Conservation (phyloP, 1,139 yeast species). For the Protomyces inundatus region DNA sequence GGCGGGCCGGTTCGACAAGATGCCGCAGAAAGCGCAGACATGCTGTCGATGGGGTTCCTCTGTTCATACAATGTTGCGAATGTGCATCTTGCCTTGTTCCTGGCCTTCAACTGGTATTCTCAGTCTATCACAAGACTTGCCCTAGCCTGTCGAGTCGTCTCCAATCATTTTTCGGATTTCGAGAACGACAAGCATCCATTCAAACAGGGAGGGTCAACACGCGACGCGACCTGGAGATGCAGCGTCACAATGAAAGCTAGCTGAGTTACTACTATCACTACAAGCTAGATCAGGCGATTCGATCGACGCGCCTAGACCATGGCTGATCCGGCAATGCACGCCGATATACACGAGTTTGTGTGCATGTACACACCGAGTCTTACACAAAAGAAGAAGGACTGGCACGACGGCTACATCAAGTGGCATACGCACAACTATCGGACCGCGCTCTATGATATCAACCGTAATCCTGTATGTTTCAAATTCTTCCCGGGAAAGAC, state of each 20-base stretch:
- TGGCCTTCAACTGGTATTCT: neutral
- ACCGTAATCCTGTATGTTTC: constrained; percentile 41
- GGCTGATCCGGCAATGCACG: neutral
- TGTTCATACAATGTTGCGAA: neutral
- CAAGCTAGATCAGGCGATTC: no score
- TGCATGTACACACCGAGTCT: constrained; percentile 47
- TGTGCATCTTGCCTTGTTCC: neutral
- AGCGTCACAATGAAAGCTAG: no score
- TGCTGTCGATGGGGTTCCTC: neutral
- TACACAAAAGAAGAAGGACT: constrained; percentile 49
- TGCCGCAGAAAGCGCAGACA: neutral
- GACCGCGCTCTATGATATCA: constrained; percentile 45
- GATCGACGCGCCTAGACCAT: no score
- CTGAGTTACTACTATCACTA: no score
- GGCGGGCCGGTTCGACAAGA: neutral
- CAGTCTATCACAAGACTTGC: neutral
- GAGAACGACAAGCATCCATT: no score
- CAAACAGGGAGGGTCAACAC: no score
- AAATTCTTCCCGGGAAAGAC: constrained; percentile 36
- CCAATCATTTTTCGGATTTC: no score
- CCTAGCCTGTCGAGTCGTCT: no score
- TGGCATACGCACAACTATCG: constrained; percentile 50
- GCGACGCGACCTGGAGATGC: no score
- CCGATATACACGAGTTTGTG: constrained; percentile 43
- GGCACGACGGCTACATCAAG: constrained; percentile 52